These are phyloP conservation scores for Pichia inconspicua DNA, from an alignment of 1,139 yeast genomes.

Conservation along the genomic window DNA sequence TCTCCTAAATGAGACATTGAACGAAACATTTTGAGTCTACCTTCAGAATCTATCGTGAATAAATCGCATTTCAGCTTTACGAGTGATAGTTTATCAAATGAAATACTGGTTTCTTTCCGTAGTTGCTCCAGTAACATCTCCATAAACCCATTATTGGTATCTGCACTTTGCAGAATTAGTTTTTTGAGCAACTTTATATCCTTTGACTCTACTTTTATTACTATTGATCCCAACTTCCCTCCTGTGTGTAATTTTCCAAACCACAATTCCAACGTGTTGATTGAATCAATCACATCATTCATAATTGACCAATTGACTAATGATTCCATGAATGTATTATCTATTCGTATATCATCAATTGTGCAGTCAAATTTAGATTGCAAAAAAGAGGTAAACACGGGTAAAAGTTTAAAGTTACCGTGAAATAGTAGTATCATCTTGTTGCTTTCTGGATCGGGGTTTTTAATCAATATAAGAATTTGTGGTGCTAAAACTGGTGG, in stretches of 20 bases:
- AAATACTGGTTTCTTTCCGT: constrained; percentile 20
- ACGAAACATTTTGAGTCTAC: constrained; percentile 21
- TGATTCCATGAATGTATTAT: constrained; percentile 14
- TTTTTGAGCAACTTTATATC: constrained; percentile 17
- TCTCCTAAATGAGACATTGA: constrained; percentile 19
- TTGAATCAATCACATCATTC: constrained; percentile 4
- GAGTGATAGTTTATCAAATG: constrained; percentile 20
- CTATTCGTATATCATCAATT: constrained; percentile 16
- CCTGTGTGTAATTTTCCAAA: constrained; percentile 19
- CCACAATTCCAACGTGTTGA: constrained; percentile 13
- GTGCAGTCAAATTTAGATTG: constrained; percentile 21
- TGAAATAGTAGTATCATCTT: constrained; percentile 19
- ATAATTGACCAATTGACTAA: constrained; percentile 11
- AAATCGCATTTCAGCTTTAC: constrained; percentile 23
- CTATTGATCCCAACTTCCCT: constrained; percentile 18
- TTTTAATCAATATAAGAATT: constrained; percentile 6
- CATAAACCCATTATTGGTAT: background rate
- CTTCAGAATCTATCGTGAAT: constrained; percentile 24
- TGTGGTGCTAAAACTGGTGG: constrained; percentile 23
- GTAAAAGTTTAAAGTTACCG: constrained; percentile 19
- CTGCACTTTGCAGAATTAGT: background rate
- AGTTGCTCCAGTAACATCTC: constrained; percentile 20
- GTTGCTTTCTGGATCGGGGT: constrained; percentile 11
- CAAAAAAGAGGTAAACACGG: constrained; percentile 18
- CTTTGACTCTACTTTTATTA: constrained; percentile 17